These are phyloP conservation scores for Populus hybrid DNA, from an alignment of 441 rosid species.

Conservation along the genomic window DNA sequence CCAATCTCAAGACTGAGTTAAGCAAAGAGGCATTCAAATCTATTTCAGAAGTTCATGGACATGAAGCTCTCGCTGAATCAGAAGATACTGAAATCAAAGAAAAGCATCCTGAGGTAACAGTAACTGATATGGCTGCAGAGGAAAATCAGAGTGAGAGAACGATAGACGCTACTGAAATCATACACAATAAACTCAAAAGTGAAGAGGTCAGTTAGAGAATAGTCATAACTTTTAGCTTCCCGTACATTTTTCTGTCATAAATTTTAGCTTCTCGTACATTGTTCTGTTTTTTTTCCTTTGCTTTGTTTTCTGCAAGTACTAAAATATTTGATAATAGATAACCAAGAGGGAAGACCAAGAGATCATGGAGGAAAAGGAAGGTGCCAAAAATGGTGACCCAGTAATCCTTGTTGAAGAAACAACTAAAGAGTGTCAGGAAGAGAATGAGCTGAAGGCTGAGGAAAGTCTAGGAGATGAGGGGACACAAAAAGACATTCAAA, in stretches of 20 bases:
- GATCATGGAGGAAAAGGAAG: constrained; percentile 31
- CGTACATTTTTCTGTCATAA: constrained; percentile 6
- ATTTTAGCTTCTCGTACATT: neutral
- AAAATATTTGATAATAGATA: constrained; percentile 7
- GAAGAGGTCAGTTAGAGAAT: constrained; percentile 45
- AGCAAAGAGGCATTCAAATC: constrained; percentile 20
- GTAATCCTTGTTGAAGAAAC: constrained; percentile 21
- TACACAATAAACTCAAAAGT: constrained; percentile 20
- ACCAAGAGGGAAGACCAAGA: constrained; percentile 23
- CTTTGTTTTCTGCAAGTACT: neutral
- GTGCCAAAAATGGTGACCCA: constrained; percentile 16
- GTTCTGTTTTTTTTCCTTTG: neutral
- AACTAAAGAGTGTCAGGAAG: constrained; percentile 22
- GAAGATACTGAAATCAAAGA: constrained; percentile 20
- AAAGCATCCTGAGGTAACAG: constrained; percentile 1
- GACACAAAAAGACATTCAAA: constrained; percentile 8
- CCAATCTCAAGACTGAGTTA: constrained; percentile 14
- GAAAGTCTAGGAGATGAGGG: constrained; percentile 12
- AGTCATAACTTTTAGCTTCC: neutral
- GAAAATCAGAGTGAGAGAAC: constrained; percentile 19
- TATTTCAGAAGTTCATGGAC: constrained; percentile 1
- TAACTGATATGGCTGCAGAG: constrained; percentile 14
- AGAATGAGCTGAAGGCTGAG: constrained; percentile 22
- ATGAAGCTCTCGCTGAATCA: constrained; percentile 12
- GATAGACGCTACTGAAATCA: constrained; percentile 24